phyloP scores from a whole-genome alignment of 1,284 basidiomycete genomes.

The Peniophora sp. region DNA sequence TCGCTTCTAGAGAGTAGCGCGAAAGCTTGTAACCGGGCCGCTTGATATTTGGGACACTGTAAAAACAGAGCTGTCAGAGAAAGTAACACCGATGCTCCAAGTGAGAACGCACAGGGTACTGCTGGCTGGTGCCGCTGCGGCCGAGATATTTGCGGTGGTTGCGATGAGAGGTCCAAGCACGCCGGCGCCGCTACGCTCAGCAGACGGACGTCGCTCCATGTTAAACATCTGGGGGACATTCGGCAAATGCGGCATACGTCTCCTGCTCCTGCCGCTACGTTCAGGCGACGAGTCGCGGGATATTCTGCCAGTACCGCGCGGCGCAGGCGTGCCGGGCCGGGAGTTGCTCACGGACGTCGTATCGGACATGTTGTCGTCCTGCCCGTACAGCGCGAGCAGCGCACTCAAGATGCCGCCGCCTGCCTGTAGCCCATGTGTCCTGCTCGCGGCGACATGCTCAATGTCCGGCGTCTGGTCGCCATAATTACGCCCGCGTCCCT shows the following conservation, averaged over 20 bases:
- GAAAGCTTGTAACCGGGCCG: slow-evolving; percentile 63
- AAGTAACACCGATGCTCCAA: too few species aligned
- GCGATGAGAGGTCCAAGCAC: slow-evolving; percentile 72
- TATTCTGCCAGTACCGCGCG: not conserved
- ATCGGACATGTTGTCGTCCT: slow-evolving; percentile 7
- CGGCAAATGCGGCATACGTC: not conserved
- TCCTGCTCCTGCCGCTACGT: not conserved
- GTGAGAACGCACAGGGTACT: slow-evolving; percentile 29
- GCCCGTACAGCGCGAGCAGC: slow-evolving; percentile 44
- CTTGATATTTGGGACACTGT: slow-evolving; percentile 49
- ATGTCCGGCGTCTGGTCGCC: slow-evolving; percentile 18
- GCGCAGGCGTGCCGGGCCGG: not conserved
- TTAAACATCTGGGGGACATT: not conserved
- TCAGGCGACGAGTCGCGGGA: not conserved
- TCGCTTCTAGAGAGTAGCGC: slow-evolving; percentile 30
- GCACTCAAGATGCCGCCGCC: slow-evolving; percentile 45
- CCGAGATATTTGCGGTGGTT: slow-evolving; percentile 54
- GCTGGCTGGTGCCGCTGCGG: slow-evolving; percentile 44
- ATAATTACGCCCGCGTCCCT: not conserved
- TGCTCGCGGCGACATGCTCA: slow-evolving; percentile 7
- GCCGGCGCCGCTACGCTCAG: slow-evolving; percentile 50
- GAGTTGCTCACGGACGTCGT: not conserved
- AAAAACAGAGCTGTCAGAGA: too few species aligned
- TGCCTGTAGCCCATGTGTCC: slow-evolving; percentile 9
- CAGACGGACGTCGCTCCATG: slow-evolving; percentile 32